Base-by-base conservation (phyloP, 176 grass and related monocot species). In the Phragmites australis region DNA sequence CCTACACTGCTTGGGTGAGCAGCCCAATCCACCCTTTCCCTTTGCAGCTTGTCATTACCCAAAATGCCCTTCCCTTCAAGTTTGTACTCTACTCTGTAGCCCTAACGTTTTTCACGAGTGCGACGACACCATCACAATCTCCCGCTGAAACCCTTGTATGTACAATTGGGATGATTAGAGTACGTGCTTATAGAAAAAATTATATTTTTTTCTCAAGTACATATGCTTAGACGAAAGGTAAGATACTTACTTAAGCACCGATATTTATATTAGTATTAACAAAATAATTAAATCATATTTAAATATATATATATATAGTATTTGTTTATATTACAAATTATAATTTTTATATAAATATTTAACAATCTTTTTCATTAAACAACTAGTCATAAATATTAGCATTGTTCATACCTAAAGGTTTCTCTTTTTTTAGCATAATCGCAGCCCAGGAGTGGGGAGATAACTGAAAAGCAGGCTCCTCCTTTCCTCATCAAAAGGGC, bases 41-140 rank as follows among this genome's bases (percentile, higher is more conserved):
- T n/a, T n/a, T n/a, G 65, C 6, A 11, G 18, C 9, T 9, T 37
- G 19, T 43, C 21, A 43, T 25, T 68, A 23, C 40, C 40, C 65
- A 26, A 43, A 40, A 41, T 32, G 37, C 37, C 63, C 63, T 22
- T 65, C 9, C 19, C 6, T 18, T 37, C 60, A 22, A 59, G 56
- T 4, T 1, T 55, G 49, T 51, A 51, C 49, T 55, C n/a, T 56
- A 50, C n/a, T n/a, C n/a, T n/a, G 16, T 39, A 27, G 17, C 68
- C 46, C 46, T n/a, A 1, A 27, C 18, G 69, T 72, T 72, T 72
- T n/a, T 29, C 46, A 72, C 46, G 69, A 72, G 69, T 72, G 29
- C 2, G 69, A 51, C 69, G 69, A 72, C 69, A 72, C 27, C 69
- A 72, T 72, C 69, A 72, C 46, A n/a, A 8, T 7, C 69, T 51